Conservation (phyloP, 306 rosid genomes). For the Prosopis cineraria region DNA sequence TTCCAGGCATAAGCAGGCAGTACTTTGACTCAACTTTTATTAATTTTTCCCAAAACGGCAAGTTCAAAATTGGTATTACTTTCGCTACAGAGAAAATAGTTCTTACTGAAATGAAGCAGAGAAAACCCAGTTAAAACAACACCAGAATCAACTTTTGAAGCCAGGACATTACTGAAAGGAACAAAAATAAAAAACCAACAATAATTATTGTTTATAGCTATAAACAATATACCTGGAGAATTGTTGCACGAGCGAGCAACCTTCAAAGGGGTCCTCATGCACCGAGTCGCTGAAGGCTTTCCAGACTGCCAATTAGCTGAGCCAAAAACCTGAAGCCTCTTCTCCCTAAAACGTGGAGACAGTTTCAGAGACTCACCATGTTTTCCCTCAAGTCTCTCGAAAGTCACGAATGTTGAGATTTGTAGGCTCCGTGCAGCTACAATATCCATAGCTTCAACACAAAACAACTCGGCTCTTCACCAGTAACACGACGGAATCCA, state of each 20-base stretch:
- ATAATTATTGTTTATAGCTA: neutral
- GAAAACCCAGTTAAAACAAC: neutral
- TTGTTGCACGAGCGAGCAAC: conserved; percentile 50
- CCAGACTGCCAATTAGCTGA: conserved; percentile 37
- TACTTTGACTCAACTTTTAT: neutral
- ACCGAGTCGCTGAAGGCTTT: conserved; percentile 28
- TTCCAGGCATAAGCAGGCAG: too few species aligned
- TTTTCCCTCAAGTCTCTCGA: conserved; percentile 41
- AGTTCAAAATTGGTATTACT: conserved; percentile 7
- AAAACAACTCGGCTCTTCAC: neutral
- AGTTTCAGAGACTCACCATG: conserved; percentile 41
- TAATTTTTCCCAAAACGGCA: neutral
- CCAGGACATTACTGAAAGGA: neutral
- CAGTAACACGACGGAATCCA: neutral
- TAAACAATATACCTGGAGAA: conserved; percentile 79
- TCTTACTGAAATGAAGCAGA: neutral
- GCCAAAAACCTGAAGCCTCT: conserved; percentile 45
- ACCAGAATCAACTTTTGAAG: conserved; percentile 1
- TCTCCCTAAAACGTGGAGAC: conserved; percentile 36
- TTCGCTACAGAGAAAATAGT: neutral
- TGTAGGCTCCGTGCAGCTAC: conserved; percentile 42
- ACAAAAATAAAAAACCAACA: neutral
- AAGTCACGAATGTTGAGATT: conserved; percentile 40
- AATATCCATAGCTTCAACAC: conserved; percentile 52
- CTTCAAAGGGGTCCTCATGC: conserved; percentile 35